Percentiles rank a stretch among this genome's conserved stretches.
Conservation (phyloP, 345 rosid genomes). For the Ailanthus altissimus region DNA sequence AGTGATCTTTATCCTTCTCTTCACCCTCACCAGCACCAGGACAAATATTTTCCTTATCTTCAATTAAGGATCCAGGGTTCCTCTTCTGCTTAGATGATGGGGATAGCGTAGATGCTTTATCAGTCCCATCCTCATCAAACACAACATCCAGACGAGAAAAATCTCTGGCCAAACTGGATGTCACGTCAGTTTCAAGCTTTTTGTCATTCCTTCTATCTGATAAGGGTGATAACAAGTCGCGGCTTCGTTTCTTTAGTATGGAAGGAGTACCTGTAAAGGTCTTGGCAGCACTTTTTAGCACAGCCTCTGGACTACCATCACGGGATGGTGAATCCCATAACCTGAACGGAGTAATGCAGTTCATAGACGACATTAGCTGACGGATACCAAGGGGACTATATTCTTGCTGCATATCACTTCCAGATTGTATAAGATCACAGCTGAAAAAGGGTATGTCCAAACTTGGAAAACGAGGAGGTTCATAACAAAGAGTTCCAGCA, state of each 20-base stretch:
- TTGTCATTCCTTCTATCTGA: conserved; percentile 79
- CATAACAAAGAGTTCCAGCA: conserved; percentile 80
- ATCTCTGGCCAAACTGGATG: conserved; percentile 68
- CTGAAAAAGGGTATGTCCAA: conserved; percentile 92
- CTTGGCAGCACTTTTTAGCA: conserved; percentile 75
- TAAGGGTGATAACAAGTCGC: conserved; percentile 86
- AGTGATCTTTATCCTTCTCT: conserved; percentile 28
- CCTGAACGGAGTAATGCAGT: conserved; percentile 82
- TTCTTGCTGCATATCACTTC: conserved; percentile 80
- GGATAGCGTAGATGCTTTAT: conserved; percentile 36
- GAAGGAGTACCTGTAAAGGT: conserved; percentile 78
- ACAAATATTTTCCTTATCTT: conserved; percentile 57
- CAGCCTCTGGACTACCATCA: conserved; percentile 72
- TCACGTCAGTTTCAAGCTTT: conserved; percentile 71
- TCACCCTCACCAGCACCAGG: conserved; percentile 33
- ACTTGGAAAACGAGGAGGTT: conserved; percentile 97
- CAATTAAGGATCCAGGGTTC: conserved; percentile 33
- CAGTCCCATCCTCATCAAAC: conserved; percentile 55
- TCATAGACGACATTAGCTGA: conserved; percentile 82
- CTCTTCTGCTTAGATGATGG: conserved; percentile 35
- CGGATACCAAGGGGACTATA: conserved; percentile 98
- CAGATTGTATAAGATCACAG: conserved; percentile 88
- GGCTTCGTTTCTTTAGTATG: conserved; percentile 80
- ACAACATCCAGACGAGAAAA: conserved; percentile 86
- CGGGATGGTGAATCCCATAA: conserved; percentile 86